These are phyloP conservation scores for Pilasporangium apinafurcum DNA, from an alignment of 352 stramenopile genomes.

Conservation along the genomic window DNA sequence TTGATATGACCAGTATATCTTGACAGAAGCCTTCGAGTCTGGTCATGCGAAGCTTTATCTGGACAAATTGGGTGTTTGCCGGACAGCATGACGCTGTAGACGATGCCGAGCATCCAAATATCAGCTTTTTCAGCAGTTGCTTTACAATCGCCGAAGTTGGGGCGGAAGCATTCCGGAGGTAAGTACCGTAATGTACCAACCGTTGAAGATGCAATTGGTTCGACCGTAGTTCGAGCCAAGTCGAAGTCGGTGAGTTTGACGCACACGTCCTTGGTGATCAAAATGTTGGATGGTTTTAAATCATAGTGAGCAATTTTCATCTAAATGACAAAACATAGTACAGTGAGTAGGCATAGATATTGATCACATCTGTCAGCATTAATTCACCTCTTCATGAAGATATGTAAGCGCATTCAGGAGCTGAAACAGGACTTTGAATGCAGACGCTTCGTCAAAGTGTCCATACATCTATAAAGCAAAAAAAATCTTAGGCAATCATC, in stretches of 20 bases:
- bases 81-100: slow-evolving; percentile 71
- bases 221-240: slow-evolving; percentile 58
- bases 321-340: slow-evolving; percentile 11
- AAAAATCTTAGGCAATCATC: not conserved
- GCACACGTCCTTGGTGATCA: slow-evolving; percentile 86
- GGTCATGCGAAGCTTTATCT: slow-evolving; percentile 52
- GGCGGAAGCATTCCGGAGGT: slow-evolving; percentile 65
- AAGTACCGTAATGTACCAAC: slow-evolving; percentile 72
- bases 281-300: slow-evolving; percentile 96
- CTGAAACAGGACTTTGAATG: slow-evolving; percentile 58
- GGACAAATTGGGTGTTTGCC: slow-evolving; percentile 69
- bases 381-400: slow-evolving; percentile 60
- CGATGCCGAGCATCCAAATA: slow-evolving; percentile 80
- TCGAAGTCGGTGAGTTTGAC: slow-evolving; percentile 92
- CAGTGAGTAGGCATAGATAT: not conserved
- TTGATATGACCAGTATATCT: slow-evolving; percentile 21
- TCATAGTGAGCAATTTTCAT: slow-evolving; percentile 86
- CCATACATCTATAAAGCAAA: slow-evolving; percentile 33
- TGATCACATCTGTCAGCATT: not conserved
- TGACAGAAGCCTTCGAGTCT: slow-evolving; percentile 17
- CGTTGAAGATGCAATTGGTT: slow-evolving; percentile 51
- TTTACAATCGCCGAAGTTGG: slow-evolving; percentile 45
- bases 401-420: slow-evolving; percentile 64
- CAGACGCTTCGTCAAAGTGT: slow-evolving; percentile 48
- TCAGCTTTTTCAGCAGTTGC: slow-evolving; percentile 73